A percentile compares a stretch with the other conserved stretches of the same genome.
These are phyloP conservation scores for Pythium rishiriense DNA, from an alignment of 352 stramenopile species.

Conservation along the genomic window DNA sequence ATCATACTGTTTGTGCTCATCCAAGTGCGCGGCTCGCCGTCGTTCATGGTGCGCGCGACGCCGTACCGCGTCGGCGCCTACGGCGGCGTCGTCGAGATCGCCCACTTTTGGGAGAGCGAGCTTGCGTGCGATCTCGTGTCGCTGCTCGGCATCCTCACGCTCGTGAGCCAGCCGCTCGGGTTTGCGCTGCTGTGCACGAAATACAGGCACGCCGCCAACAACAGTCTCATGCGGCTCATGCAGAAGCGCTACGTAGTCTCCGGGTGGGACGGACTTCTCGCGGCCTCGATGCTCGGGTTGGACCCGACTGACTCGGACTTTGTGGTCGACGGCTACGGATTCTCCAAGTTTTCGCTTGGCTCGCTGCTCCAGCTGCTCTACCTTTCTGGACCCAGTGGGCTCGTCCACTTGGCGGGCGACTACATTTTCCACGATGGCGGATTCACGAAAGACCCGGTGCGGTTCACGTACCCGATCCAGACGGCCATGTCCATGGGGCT, in stretches of 20 bases:
- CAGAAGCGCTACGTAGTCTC: slow-evolving; percentile 49
- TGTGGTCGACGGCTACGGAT: slow-evolving; percentile 20
- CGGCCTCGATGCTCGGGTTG: slow-evolving; percentile 40
- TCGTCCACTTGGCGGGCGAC: slow-evolving; percentile 46
- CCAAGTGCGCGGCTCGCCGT: slow-evolving; percentile 30
- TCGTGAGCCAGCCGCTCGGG: slow-evolving; percentile 28
- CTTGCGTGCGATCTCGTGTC: slow-evolving; percentile 51
- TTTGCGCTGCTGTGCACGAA: slow-evolving; percentile 36
- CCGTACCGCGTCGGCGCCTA: slow-evolving; percentile 38
- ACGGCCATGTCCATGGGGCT: slow-evolving; percentile 39
- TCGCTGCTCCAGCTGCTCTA: slow-evolving; percentile 53
- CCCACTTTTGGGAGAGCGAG: slow-evolving; percentile 51
- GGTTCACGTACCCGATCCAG: slow-evolving; percentile 36
- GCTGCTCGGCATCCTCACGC: slow-evolving; percentile 36
- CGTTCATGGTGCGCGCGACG: slow-evolving; percentile 43
- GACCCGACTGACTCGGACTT: slow-evolving; percentile 37
- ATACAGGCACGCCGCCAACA: slow-evolving; percentile 42
- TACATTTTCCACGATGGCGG: slow-evolving; percentile 48
- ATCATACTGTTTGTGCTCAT: slow-evolving; percentile 44
- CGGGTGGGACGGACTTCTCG: slow-evolving; percentile 46
- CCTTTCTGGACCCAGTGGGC: slow-evolving; percentile 43
- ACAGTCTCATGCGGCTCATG: slow-evolving; percentile 44
- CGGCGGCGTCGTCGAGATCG: slow-evolving; percentile 36
- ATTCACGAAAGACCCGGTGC: slow-evolving; percentile 32
- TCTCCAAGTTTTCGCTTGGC: slow-evolving; percentile 41